phyloP scores from a whole-genome alignment of 768 basidiomycete genomes.

The Suillus luteus region DNA sequence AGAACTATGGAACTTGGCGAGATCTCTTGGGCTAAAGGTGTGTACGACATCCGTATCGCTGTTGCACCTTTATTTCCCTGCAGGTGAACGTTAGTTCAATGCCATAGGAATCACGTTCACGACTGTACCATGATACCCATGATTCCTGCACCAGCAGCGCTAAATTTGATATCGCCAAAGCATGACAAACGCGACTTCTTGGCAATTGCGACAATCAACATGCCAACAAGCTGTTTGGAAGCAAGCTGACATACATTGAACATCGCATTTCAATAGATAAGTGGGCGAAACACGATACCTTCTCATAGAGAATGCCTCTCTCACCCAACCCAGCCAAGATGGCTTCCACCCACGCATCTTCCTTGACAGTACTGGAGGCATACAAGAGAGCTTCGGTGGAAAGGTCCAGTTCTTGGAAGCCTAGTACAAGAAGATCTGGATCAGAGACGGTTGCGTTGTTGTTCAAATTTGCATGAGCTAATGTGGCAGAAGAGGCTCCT shows the following conservation, averaged over 20 bases:
- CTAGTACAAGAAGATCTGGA: slow-evolving; percentile 73
- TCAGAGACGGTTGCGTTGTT: slow-evolving; percentile 35
- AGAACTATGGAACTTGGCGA: slow-evolving; percentile 44
- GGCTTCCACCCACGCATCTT: slow-evolving; percentile 72
- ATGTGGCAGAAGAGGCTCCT: slow-evolving; percentile 15
- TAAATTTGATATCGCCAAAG: slow-evolving; percentile 55
- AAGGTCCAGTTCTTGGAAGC: slow-evolving; percentile 80
- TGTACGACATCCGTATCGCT: slow-evolving; percentile 62
- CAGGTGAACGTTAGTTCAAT: slow-evolving; percentile 7
- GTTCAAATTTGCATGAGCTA: not conserved
- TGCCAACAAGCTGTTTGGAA: slow-evolving; percentile 82
- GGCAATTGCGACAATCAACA: slow-evolving; percentile 71
- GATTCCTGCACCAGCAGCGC: slow-evolving; percentile 68
- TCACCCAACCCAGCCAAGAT: slow-evolving; percentile 73
- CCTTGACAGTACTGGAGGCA: slow-evolving; percentile 57
- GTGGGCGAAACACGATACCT: slow-evolving; percentile 42
- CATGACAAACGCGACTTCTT: slow-evolving; percentile 51
- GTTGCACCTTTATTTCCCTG: slow-evolving; percentile 87
- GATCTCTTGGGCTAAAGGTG: slow-evolving; percentile 38
- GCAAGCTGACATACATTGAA: slow-evolving; percentile 47
- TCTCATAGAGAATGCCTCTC: slow-evolving; percentile 61
- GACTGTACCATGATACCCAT: slow-evolving; percentile 71
- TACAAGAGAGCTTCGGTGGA: slow-evolving; percentile 81
- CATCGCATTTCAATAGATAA: not conserved
- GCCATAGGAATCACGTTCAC: not conserved